phyloP scores from a whole-genome alignment of 1,139 yeast genomes.

The Dujonia santamariae region DNA sequence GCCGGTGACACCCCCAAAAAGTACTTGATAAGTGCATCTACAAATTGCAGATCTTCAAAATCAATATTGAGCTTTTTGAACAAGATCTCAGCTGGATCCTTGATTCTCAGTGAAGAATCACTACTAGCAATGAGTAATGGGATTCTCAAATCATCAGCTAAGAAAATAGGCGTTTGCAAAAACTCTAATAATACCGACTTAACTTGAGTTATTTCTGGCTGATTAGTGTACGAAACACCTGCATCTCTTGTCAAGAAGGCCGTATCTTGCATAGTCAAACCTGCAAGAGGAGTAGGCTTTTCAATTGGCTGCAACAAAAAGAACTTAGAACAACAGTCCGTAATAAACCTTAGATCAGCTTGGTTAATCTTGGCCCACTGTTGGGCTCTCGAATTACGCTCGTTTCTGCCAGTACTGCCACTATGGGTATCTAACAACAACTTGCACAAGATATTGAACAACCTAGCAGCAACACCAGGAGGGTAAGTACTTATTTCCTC shows the following conservation, averaged over 20 bases:
- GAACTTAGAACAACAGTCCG: slow-evolving; percentile 50
- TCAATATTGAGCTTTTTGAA: slow-evolving; percentile 53
- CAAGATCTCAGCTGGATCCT: slow-evolving; percentile 48
- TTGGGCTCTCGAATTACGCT: slow-evolving; percentile 34
- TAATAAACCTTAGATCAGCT: slow-evolving; percentile 40
- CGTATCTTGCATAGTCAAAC: slow-evolving; percentile 54
- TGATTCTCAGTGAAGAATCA: slow-evolving; percentile 54
- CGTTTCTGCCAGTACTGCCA: neutral
- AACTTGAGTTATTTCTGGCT: slow-evolving; percentile 43
- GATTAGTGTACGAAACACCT: slow-evolving; percentile 53
- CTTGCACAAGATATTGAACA: slow-evolving; percentile 60
- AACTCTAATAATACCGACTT: slow-evolving; percentile 40
- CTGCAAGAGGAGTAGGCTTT: slow-evolving; percentile 45
- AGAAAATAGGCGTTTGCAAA: slow-evolving; percentile 29
- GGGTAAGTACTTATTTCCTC: slow-evolving; percentile 41
- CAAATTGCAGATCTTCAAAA: slow-evolving; percentile 44
- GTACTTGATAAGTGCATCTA: slow-evolving; percentile 41
- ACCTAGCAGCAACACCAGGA: slow-evolving; percentile 48
- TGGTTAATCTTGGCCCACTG: neutral
- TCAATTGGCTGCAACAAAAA: slow-evolving; percentile 50
- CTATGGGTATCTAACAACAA: slow-evolving; percentile 35
- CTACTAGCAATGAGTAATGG: slow-evolving; percentile 63
- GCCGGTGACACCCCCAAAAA: slow-evolving; percentile 42
- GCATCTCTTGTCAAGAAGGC: slow-evolving; percentile 66
- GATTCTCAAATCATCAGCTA: slow-evolving; percentile 28